Evolutionary conservation across 495 filamentous ascomycete genomes (phyloP), one percentile per base, ranked within the genome.

Genomic region (Cercophora scortea): DNA sequence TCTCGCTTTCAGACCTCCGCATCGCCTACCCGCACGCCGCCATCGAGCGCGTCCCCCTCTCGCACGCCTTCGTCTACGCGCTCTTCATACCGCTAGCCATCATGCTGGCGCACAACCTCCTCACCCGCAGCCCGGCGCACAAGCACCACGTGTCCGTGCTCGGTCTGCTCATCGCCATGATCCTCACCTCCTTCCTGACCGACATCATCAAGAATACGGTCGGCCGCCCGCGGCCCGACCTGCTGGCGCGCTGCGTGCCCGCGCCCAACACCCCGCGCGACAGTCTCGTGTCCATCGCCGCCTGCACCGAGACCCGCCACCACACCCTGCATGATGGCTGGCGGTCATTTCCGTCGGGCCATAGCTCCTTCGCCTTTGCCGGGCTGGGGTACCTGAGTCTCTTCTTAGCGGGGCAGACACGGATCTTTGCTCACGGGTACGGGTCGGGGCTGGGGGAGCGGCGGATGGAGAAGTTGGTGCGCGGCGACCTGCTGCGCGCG

Each of bases 171-270:
- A 87, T 90, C 51, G 79, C 86, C 46, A 63, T 96, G 16, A 77
- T 89, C 66, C 76, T 96, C 16, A 85, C 89, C 2, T 77, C 80
- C 2, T 84, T 96, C 65, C 72, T 97, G 9, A 96, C 94, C 48
- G 94, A 97, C 59, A 71, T 92, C 0, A 76, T 97, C 53, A 99
- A 99, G 62, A 96, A 97, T 64, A 79, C 83, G 0, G 88, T 95
- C 40, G 93, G 93, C 15, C 77, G 94, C 15, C 91, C 94, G 16
- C 82, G 93, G 6, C 93, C 93, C 6, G 93, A 99, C 64, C 70
- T 98, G 11, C 81, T 98, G 35, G 81, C 84, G 4, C 83, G 93
- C n/a, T 98, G 93, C 69, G 82, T 86, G 51, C 92, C 93, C 0
- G 63, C 61, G 10, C 58, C 75, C 19, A 81, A 78, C 16, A 90